Evolutionary conservation across 176 grass and related monocot species (phyloP), one percentile per base, ranked within the genome.

Genomic region (Coix lacrymajobi): DNA sequence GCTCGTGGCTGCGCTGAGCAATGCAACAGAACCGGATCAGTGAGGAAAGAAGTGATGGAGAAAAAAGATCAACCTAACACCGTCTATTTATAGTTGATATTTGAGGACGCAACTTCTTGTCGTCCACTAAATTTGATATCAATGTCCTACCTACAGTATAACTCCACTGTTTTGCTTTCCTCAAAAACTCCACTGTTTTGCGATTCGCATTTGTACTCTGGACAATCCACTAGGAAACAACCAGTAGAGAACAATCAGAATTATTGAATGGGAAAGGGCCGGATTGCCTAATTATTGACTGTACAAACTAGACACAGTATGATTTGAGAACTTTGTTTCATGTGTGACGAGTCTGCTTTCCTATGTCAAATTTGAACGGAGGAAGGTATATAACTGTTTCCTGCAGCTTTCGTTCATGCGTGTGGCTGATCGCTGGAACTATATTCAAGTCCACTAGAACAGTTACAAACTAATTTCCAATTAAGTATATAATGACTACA

Each of bases 61-160:
- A 61, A 60, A 45, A 73, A 46, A 48, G n/a, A 60, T 82, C 44
- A 31, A 34, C 33, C 65, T 66, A 25, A 22, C 31, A 52, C 32
- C 38, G 2, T 56, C 51, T 80, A 83, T 60, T 86, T 90, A 61
- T 90, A 86, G 48, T 48, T 48, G 73, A 25, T 57, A 76, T 57
- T 24, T n/a, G 32, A 38, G 26, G 66, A 34, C 13, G 13, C 38
- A 82, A 66, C 83, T 61, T 90, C 57, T 73, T 83, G 66, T 78
- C 83, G 78, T 78, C 73, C 83, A 90, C 83, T 61, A 90, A 90
- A 86, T 86, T 45, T 73, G 88, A 83, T 49, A 83, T 86, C 73
- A 83, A 86, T 77, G 76, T 71, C 79, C 67, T 61, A 90, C 37
- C 74, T 39, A 66, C 66, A 73, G 79, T 83, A 49, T 73, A 79